Evolutionary conservation across 192 early-diverging fungal genomes (phyloP), one percentile per base, ranked within the genome.

Genomic region (Backusella tuberculispora): DNA sequence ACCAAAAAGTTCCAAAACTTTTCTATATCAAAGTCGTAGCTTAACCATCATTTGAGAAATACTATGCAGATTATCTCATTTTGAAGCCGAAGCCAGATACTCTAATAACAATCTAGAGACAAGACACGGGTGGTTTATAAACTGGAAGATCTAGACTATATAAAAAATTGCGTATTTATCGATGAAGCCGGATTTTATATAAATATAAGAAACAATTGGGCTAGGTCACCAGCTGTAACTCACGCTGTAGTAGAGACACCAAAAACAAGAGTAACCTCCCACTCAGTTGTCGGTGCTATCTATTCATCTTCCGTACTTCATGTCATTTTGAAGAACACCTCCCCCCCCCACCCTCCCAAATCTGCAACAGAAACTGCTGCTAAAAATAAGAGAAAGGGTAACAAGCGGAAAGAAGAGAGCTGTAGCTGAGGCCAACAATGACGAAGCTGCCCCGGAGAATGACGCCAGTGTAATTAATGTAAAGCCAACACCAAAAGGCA

Each of bases 131-230:
- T 63, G 60, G 4, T 24, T 63, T 24, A 4, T 26, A 3, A 0
- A 63, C 2, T 63, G 60, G 60, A 63, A 63, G 60, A 63, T 63
- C 60, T 63, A 26, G 24, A 63, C 24, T 29, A 63, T 26, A 63
- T 6, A 19, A 4, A 63, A 6, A 63, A 63, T 0, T 63, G 21
- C 21, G 24, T 63, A 24, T 63, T 63, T 63, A 63, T 63, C 2
- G 60, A 63, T 26, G 17, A 63, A 63, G 60, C 60, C 5, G 60
- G 60, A 24, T 63, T 63, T 9, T 21, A 63, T 63, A 63, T 63
- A 63, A 26, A 21, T 26, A 26, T 63, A 9, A 63, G 21, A 63
- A 63, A 63, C 8, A 63, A 63, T 24, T 63, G 24, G 60, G 60
- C 60, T 63, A 63, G 56, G 21, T 63, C 56, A 63, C 14, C 17